Percentiles rank a stretch among this genome's conserved stretches.
Evolutionary conservation across 768 basidiomycete species (phyloP).

Genomic region (Boletus sensibilis): DNA sequence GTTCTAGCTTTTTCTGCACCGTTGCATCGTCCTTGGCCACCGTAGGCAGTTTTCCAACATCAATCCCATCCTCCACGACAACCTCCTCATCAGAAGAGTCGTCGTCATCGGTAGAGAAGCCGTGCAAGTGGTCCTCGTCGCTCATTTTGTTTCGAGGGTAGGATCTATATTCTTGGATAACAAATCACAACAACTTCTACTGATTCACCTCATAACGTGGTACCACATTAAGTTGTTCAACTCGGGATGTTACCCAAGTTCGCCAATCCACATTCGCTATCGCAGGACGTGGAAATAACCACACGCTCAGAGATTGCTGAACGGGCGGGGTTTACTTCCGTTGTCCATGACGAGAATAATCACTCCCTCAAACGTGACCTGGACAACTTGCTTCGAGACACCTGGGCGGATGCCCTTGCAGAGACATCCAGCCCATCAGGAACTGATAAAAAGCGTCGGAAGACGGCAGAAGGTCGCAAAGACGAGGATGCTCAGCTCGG

Average conservation of each 20-base stretch:
- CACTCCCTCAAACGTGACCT: conserved; percentile 20
- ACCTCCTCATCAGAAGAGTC: conserved; percentile 80
- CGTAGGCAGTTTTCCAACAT: conserved; percentile 75
- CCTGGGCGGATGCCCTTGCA: conserved; percentile 20
- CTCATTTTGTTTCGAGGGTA: conserved; percentile 15
- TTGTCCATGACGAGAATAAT: conserved; percentile 6
- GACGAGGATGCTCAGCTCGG: neutral
- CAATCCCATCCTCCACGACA: conserved; percentile 55
- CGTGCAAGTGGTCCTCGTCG: conserved; percentile 54
- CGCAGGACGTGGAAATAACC: conserved; percentile 31
- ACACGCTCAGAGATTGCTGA: conserved; percentile 37
- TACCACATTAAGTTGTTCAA: neutral
- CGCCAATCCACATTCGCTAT: conserved; percentile 46
- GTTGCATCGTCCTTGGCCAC: conserved; percentile 84
- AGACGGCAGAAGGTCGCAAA: neutral
- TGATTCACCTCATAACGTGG: neutral
- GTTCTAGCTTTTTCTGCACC: conserved; percentile 64
- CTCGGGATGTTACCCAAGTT: conserved; percentile 39
- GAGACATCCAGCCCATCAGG: neutral
- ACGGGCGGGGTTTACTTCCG: conserved; percentile 4
- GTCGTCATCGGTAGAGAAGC: conserved; percentile 76
- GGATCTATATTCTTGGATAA: conserved; percentile 2
- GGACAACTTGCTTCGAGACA: conserved; percentile 21
- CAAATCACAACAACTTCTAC: conserved; percentile 22
- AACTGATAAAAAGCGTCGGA: conserved; percentile 1